Conservation (phyloP, 139 green algal genomes). For the Volvox reticuliferus region DNA sequence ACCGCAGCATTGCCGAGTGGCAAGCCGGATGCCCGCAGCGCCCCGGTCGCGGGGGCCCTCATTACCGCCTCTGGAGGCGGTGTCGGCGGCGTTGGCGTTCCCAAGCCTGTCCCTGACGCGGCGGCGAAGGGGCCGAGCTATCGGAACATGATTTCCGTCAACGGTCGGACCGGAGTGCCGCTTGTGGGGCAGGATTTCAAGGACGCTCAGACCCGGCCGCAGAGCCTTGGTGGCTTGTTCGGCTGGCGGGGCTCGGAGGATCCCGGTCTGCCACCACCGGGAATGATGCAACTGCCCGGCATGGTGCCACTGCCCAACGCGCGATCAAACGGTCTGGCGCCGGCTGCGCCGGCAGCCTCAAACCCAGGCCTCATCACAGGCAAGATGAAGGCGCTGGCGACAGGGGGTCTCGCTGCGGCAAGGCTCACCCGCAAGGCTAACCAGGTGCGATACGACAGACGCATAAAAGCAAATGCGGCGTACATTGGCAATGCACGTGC, state of each 20-base stretch:
- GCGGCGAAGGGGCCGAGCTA: not conserved
- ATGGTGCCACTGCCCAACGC: not conserved
- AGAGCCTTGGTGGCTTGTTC: not conserved
- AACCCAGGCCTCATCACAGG: not conserved
- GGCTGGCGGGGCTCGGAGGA: not conserved
- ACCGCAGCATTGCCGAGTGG: no score
- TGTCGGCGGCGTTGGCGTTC: not conserved
- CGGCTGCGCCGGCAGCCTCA: no score
- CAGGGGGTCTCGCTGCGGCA: not conserved
- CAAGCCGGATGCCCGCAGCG: not conserved
- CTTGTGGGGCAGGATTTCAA: conserved; percentile 35
- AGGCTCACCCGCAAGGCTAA: not conserved
- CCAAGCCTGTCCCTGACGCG: not conserved
- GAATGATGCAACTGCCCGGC: not conserved
- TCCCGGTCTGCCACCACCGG: not conserved
- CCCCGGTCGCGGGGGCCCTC: not conserved
- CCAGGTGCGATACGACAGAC: not conserved
- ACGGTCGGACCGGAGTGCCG: not conserved
- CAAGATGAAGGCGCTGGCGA: conserved; percentile 20
- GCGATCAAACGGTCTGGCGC: not conserved
- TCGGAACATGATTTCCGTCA: not conserved
- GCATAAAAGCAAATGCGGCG: no score
- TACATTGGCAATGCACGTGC: no score
- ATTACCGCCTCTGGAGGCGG: not conserved
- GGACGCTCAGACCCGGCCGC: not conserved